Base-by-base conservation (phyloP, 306 rosid genomes). In the Benincasa hispida region DNA sequence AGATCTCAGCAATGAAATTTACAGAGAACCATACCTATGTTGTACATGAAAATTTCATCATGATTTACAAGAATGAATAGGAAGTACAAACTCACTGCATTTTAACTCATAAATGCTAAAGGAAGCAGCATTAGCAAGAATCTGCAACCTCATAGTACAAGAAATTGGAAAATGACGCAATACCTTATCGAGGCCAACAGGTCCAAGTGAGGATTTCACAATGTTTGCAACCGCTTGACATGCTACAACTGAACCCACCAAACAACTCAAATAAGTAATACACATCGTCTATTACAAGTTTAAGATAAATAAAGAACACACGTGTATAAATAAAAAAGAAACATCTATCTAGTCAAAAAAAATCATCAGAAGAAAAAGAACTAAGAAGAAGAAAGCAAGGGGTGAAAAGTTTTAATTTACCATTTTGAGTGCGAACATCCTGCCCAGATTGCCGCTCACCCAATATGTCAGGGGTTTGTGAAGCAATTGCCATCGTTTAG, bases 101-200 rank as follows among this genome's bases (percentile, higher is more conserved):
- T n/a, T 37, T n/a, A 42, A 39, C 54, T 41, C 30, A 21, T 14
- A 41, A 67, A 21, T 21, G 18, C 32, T 39, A 9, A 5, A 67
- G 22, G 47, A 18, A 67, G 8, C 12, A 17, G 19, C 34, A 12
- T 22, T 42, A 67, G 5, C 32, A 5, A 67, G 32, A 70, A 70
- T 47, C 12, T 47, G 22, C 15, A 27, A 47, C 35, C 39, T 13
- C 14, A 8, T 45, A 45, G 24, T 25, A 48, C 13, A 17, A 41
- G n/a, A 58, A 61, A 19, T 39, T 8, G 7, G 41, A 79, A 27
- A 25, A 53, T 24, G 27, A 30, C 5, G 22, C 53, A 61, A 21
- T 63, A 92, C 99, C 97, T 95, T 95, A 85, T 95, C 99, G 27
- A 95, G 99, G 61, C 99, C 99, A 72, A 95, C 99, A 11, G 99